Percentiles rank a stretch among this genome's conserved stretches.
phyloP scores from a whole-genome alignment of 371 early-diverging fungal species.

The Choanephora cucurbitarum region DNA sequence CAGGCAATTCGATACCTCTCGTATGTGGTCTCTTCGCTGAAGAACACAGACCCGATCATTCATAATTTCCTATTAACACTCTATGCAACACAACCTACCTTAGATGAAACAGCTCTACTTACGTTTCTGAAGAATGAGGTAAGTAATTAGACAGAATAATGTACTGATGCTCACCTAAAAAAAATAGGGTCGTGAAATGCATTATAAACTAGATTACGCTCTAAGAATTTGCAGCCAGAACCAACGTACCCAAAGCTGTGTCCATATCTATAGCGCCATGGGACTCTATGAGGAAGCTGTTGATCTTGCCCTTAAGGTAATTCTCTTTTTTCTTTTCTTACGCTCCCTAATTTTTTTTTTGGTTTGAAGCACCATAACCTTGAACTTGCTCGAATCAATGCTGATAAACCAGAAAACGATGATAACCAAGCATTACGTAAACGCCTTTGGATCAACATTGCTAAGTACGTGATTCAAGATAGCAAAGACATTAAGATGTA shows the following conservation, averaged over 20 bases:
- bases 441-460: conserved; percentile 91
- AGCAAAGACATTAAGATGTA: conserved; percentile 76
- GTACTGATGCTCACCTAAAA: too few species aligned
- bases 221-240: conserved; percentile 79
- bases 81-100: conserved; percentile 72
- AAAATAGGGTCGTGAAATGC: conserved; percentile 65
- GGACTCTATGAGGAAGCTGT: conserved; percentile 90
- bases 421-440: conserved; percentile 68
- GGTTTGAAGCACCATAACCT: conserved; percentile 72
- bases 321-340: conserved; percentile 29
- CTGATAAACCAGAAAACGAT: conserved; percentile 83
- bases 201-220: conserved; percentile 88
- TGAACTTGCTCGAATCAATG: conserved; percentile 85
- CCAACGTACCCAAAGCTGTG: conserved; percentile 74
- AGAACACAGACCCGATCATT: conserved; percentile 80
- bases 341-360: not conserved
- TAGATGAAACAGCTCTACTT: conserved; percentile 64
- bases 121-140: conserved; percentile 73
- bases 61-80: conserved; percentile 91
- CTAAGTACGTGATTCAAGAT: conserved; percentile 83
- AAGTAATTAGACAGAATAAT: conserved; percentile 17
- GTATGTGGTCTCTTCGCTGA: conserved; percentile 74
- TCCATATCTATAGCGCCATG: conserved; percentile 82
- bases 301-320: conserved; percentile 74
- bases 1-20: conserved; percentile 90